Evolutionary conservation across 176 grass and related monocot species (phyloP), one percentile per base, ranked within the genome.

Genomic region (Chrysopogon serrulatus): DNA sequence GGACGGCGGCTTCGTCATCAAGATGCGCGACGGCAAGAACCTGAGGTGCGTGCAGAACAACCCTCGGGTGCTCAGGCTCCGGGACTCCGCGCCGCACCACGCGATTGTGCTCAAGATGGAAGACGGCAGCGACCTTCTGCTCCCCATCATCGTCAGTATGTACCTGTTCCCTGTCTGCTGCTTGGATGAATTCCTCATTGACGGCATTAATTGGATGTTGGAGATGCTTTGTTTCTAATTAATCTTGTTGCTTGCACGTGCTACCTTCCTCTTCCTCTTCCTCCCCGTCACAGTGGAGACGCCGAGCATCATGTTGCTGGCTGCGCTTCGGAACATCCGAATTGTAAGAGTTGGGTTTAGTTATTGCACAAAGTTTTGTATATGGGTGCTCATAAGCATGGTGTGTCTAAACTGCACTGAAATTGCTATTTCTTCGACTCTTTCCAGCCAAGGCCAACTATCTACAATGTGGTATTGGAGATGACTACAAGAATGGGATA

Each of bases 101-200:
- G 96, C 89, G 73, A 96, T 98, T 27, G 96, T 98, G 73, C 72
- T 98, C 60, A 98, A 98, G 69, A 96, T 95, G 93, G 96, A 98
- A 75, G 96, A 98, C 84, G 96, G 96, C 66, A 98, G 92, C 60
- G 77, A 86, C 67, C 87, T 98, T 81, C 83, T 98, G 65, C 93
- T 98, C 24, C 96, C 96, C 7, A 96, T 98, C 83, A 93, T 95
- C 74, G 96, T 98, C 65, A 91, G 93, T 95, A 94, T 37, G 93
- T 90, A 84, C 64, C 36, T 49, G 12, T 68, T 84, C 19, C 73
- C 45, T 16, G 13, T 24, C 17, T 31, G 61, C 26, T 64, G 17
- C 40, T 26, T 62, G 44, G 59, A 15, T 26, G 35, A 12, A 65
- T 51, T 27, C 24, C 24, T 60, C 80, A 16, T 45, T 14, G 56